phyloP scores from a whole-genome alignment of 2,329 filamentous ascomycete species.

The Claviceps quebecensis region DNA sequence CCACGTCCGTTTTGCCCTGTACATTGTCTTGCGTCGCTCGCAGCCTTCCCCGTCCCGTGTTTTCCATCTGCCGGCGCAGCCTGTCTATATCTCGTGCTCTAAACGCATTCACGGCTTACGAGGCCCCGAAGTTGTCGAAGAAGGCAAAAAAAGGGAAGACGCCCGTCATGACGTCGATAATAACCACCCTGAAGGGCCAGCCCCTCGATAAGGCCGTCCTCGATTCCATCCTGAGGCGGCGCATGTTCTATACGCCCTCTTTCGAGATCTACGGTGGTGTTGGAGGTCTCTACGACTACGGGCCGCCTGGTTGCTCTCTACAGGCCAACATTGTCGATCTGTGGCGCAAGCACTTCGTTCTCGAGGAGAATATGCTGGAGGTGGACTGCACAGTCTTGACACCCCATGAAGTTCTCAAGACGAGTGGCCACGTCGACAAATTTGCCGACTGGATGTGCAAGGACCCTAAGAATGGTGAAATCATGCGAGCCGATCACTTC shows the following conservation, averaged over 20 bases:
- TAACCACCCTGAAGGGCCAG: slow-evolving; percentile 76
- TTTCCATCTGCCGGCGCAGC: slow-evolving; percentile 12
- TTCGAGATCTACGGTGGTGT: slow-evolving; percentile 94
- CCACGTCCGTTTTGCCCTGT: slow-evolving; percentile 4
- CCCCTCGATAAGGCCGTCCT: slow-evolving; percentile 70
- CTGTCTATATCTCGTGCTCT: slow-evolving; percentile 17
- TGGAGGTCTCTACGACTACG: slow-evolving; percentile 84
- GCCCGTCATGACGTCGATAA: slow-evolving; percentile 32
- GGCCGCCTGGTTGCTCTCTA: slow-evolving; percentile 73
- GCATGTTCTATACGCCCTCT: slow-evolving; percentile 86
- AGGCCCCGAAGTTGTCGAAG: slow-evolving; percentile 12
- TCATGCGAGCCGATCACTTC: slow-evolving; percentile 88
- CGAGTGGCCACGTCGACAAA: slow-evolving; percentile 91
- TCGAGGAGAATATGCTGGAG: slow-evolving; percentile 91
- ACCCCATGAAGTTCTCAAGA: slow-evolving; percentile 87
- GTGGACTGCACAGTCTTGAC: slow-evolving; percentile 91
- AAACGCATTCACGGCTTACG: slow-evolving; percentile 17
- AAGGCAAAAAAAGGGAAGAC: slow-evolving; percentile 8
- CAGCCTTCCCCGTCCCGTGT: slow-evolving; percentile 9
- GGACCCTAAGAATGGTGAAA: slow-evolving; percentile 94
- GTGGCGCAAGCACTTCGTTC: slow-evolving; percentile 87
- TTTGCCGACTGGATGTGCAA: slow-evolving; percentile 99
- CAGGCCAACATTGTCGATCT: slow-evolving; percentile 77
- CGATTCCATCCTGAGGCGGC: slow-evolving; percentile 74
- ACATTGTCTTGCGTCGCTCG: slow-evolving; percentile 5